These are phyloP conservation scores for Talaromyces sp. DNA, from an alignment of 2,329 filamentous ascomycete species.

Conservation along the genomic window DNA sequence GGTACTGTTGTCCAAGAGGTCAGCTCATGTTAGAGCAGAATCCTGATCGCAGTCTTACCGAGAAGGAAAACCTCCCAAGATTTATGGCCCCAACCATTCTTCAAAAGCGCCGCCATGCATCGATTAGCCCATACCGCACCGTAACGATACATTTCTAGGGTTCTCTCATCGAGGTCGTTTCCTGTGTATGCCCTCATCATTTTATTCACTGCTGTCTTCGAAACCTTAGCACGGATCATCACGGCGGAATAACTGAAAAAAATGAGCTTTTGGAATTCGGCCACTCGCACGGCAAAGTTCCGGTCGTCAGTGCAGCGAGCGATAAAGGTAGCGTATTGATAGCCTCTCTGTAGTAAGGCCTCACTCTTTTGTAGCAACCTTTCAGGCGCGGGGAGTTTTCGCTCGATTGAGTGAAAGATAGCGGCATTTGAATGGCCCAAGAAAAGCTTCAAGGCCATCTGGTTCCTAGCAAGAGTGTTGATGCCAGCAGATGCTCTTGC, in stretches of 20 bases:
- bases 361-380: neutral
- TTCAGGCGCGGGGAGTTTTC: neutral
- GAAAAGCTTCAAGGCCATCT: neutral
- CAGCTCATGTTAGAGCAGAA: neutral
- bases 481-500: neutral
- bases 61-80: slow-evolving; percentile 1
- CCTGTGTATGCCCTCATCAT: neutral
- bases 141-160: neutral
- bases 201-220: neutral
- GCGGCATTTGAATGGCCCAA: neutral
- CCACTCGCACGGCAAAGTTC: neutral
- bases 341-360: neutral
- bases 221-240: neutral
- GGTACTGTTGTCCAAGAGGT: neutral
- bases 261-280: neutral
- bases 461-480: neutral
- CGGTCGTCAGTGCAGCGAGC: neutral
- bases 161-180: neutral
- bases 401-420: neutral
- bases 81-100: slow-evolving; percentile 1
- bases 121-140: neutral
- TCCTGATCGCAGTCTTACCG: neutral
- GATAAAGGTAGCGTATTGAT: neutral
- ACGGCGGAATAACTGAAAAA: neutral
- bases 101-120: neutral